Percentiles rank a stretch among this genome's conserved stretches.
These are phyloP conservation scores for Calamus simplicifolius DNA, from an alignment of 176 grass and related monocot genomes.

Conservation along the genomic window DNA sequence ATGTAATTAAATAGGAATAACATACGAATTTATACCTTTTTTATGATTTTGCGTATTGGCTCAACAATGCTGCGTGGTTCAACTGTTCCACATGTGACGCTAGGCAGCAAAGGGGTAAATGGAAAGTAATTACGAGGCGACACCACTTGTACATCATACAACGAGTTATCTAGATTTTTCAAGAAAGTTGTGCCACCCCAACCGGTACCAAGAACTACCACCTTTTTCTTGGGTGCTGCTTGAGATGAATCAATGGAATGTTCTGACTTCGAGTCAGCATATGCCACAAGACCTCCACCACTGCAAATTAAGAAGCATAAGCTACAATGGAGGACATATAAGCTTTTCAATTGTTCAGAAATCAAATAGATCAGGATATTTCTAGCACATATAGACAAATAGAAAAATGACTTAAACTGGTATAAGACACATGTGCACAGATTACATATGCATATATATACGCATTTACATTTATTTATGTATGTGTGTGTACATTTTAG, in stretches of 20 bases:
- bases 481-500: no score
- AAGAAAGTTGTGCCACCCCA: constrained; percentile 88
- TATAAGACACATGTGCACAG: no score
- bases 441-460: no score
- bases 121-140: constrained; percentile 92
- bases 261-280: constrained; percentile 56
- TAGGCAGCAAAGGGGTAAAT: constrained; percentile 83
- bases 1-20: neutral
- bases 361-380: neutral
- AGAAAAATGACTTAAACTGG: no score
- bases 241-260: constrained; percentile 25
- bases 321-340: neutral
- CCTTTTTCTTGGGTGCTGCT: constrained; percentile 48
- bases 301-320: constrained; percentile 17
- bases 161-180: constrained; percentile 59
- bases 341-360: neutral
- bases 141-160: constrained; percentile 90
- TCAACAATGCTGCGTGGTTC: constrained; percentile 90
- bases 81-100: constrained; percentile 87
- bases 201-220: constrained; percentile 83
- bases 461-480: no score
- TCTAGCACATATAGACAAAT: no score
- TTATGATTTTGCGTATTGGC: constrained; percentile 74
- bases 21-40: constrained; percentile 40
- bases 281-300: constrained; percentile 61